Base-by-base conservation (phyloP, 257 asterid species). In the Leptodermis oblonga region DNA sequence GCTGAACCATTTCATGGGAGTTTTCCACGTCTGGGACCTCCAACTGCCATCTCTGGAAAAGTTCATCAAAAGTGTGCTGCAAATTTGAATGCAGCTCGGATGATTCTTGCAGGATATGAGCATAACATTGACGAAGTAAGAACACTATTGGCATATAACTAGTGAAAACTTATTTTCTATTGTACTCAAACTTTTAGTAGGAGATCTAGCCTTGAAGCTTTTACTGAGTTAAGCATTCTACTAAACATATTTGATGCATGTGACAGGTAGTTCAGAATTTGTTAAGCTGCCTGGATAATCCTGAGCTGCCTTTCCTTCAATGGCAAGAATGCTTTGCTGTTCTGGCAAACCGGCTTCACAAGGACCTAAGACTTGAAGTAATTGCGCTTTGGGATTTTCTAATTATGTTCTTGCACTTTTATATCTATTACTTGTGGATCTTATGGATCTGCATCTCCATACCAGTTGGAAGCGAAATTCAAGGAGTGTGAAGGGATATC, bases 241-340 rank as follows among this genome's bases (percentile, higher is more conserved):
- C 70, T 77, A 54, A 46, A 25, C 65, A 76, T 18, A 61, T 37
- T 72, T 61, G 62, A 74, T 68, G 71, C 46, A 71, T 73, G 62
- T 51, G 34, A 73, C 86, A 94, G 99, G 98, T 91, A 36, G 99
- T 94, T 76, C 96, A 85, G 72, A 94, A 83, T 80, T 87, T 94
- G 88, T 89, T 94, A 49, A 88, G 93, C 81, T 91, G 97, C 83
- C 77, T 94, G 85, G 99, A 94, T 86, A 94, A 83, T 86, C 99
- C 99, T 4, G 97, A 89, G 87, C 96, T 94, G 76, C 99, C 98
- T 74, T 91, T 91, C 85, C 92, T 94, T 71, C 99, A 94, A 81
- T 91, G 99, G 99, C 98, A 94, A 82, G 99, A 91, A 73, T 89
- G 97, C 89, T 86, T 91, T 76, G 96, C 98, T 67, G 97, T 94